Percentiles rank a stretch among this genome's conserved stretches.
phyloP scores from a whole-genome alignment of 352 stramenopile species.

The Plasmopara muralis region DNA sequence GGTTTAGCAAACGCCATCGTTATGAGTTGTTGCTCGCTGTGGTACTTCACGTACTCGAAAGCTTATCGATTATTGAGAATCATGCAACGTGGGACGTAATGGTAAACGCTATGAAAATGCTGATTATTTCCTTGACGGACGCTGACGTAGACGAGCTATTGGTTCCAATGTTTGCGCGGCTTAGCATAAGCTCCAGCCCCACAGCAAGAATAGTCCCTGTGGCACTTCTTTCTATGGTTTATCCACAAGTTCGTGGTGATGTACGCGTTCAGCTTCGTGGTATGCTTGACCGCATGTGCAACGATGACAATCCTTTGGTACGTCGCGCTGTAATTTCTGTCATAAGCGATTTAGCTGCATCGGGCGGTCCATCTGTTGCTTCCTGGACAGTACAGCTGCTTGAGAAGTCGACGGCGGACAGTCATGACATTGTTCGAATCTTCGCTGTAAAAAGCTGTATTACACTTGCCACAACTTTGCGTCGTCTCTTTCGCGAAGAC shows the following conservation, averaged over 20 bases:
- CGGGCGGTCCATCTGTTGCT: constrained; percentile 42
- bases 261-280: constrained; percentile 73
- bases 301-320: constrained; percentile 81
- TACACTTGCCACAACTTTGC: constrained; percentile 54
- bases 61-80: constrained; percentile 85
- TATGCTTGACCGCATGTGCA: constrained; percentile 85
- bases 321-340: constrained; percentile 76
- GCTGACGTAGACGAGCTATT: constrained; percentile 56
- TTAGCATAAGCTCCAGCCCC: constrained; percentile 78
- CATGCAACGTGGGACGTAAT: constrained; percentile 86
- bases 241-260: constrained; percentile 61
- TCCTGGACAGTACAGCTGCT: constrained; percentile 71
- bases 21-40: constrained; percentile 72
- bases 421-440: constrained; percentile 83
- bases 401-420: constrained; percentile 77
- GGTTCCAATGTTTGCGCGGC: constrained; percentile 70
- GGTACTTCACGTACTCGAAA: constrained; percentile 77
- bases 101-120: constrained; percentile 74
- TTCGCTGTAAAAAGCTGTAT: constrained; percentile 83
- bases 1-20: constrained; percentile 30
- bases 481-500: constrained; percentile 44
- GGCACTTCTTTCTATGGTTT: constrained; percentile 70
- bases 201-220: constrained; percentile 80
- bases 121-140: constrained; percentile 55
- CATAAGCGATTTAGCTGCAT: constrained; percentile 65